These are phyloP conservation scores for Clitoria ternatea DNA, from an alignment of 306 rosid genomes.

Conservation along the genomic window DNA sequence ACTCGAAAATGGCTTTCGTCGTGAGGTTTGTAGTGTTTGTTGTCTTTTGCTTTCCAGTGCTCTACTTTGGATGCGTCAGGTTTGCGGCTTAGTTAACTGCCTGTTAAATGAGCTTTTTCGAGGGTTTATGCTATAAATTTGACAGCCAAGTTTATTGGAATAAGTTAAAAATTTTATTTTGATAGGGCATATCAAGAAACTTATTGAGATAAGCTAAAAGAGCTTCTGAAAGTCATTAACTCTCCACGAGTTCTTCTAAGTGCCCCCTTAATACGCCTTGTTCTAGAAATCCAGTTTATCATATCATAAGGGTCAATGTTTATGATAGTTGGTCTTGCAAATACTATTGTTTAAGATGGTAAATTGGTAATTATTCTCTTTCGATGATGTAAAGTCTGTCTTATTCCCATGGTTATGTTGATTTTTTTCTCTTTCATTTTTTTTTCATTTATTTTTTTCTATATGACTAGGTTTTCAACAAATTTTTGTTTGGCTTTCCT, in stretches of 20 bases:
- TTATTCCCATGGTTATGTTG: background rate
- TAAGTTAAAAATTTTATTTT: too few species aligned
- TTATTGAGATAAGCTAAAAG: too few species aligned
- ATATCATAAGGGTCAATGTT: background rate
- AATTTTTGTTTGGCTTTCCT: constrained; percentile 71
- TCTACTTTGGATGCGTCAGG: too few species aligned
- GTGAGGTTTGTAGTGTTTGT: constrained; percentile 35
- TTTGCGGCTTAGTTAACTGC: too few species aligned
- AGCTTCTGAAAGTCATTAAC: too few species aligned
- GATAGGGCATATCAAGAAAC: too few species aligned
- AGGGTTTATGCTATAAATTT: too few species aligned
- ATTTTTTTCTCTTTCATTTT: background rate
- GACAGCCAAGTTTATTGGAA: too few species aligned
- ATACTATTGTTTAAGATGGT: background rate
- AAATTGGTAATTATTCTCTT: background rate
- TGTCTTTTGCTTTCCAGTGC: too few species aligned
- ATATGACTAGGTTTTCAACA: constrained; percentile 42
- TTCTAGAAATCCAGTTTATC: background rate
- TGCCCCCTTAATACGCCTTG: background rate
- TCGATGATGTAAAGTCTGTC: background rate
- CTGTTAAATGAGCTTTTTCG: too few species aligned
- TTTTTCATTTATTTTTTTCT: background rate
- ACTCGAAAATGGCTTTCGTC: constrained; percentile 49
- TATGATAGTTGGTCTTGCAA: background rate
- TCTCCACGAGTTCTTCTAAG: too few species aligned